Percentiles rank a stretch among this genome's conserved stretches.
These are phyloP conservation scores for Diversispora epigaea DNA, from an alignment of 192 early-diverging fungal genomes.

Conservation along the genomic window DNA sequence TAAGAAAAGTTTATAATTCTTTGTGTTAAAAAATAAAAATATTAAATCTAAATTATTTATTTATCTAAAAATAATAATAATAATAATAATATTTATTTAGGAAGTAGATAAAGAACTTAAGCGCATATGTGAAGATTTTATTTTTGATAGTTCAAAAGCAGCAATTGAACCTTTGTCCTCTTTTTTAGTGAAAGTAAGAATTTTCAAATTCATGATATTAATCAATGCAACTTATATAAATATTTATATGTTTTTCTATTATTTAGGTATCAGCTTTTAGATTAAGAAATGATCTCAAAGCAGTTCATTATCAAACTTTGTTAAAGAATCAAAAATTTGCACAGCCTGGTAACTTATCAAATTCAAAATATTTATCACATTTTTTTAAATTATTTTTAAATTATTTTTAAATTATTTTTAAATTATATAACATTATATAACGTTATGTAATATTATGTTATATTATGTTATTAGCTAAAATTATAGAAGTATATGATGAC, in stretches of 20 bases:
- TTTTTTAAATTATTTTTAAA: not conserved
- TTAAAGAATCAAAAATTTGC: constrained; percentile 55
- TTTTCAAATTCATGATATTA: constrained; percentile 1
- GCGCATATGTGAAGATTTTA: constrained; percentile 74
- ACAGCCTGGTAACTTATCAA: constrained; percentile 36
- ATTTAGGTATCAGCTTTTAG: constrained; percentile 49
- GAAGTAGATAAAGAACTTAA: constrained; percentile 71
- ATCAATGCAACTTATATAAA: not conserved
- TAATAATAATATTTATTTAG: constrained; percentile 18
- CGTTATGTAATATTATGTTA: no score
- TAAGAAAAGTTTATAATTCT: not conserved
- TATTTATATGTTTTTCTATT: not conserved
- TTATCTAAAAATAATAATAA: not conserved
- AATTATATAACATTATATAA: not conserved
- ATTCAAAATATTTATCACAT: not conserved
- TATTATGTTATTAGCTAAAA: constrained; percentile 24
- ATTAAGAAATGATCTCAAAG: constrained; percentile 44
- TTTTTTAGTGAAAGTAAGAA: constrained; percentile 67
- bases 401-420: not conserved
- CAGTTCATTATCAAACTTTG: constrained; percentile 41
- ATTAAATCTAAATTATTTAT: no score
- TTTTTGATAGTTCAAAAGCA: constrained; percentile 62
- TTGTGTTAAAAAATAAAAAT: not conserved
- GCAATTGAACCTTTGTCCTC: constrained; percentile 61
- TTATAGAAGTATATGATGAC: constrained; percentile 40